Base-by-base conservation (phyloP, 495 filamentous ascomycete genomes). In the Stereocaulon alpinum region DNA sequence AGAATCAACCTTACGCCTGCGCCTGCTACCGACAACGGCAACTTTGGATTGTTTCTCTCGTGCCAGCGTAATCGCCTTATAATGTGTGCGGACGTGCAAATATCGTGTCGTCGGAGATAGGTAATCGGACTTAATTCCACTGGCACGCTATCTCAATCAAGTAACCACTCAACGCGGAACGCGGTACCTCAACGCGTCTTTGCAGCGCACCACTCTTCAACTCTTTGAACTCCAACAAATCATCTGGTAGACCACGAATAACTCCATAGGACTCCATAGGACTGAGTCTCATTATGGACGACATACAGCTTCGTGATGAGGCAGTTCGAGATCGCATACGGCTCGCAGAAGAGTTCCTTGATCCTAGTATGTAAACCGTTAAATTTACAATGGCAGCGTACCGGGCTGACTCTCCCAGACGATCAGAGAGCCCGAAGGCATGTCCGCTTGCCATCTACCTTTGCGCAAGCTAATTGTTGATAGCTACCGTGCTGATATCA, bases 401-500 rank as follows among this genome's bases (percentile, higher is more conserved):
- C 9, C 22, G 52, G 62, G 54, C 70, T 69, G 65, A 76, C 64
- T 14, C 24, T 42, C 34, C 44, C 51, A 78, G 77, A 58, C 44
- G 75, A 80, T 73, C 70, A 72, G 40, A 69, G 76, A 63, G 77
- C 81, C 63, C 80, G 86, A 67, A 89, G 86, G 77, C 79, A 64
- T 58, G 41, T 52, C 34, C 49, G 0, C 3, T 22, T 1, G n/a
- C n/a, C 17, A 5, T 20, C 2, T 44, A 14, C 59, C 68, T 70
- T 47, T 72, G 66, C 6, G 32, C 15, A 54, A 7, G 22, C 27
- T 63, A 40, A 29, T 17, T 14, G 34, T 15, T 56, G 64, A 63
- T 37, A 83, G 81, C 65, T 93, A 93, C 72, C 82, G 88, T 68
- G 81, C 88, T 47, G 89, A 92, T 66, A 91, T 93, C 69, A 83